Evolutionary conservation across 2,329 filamentous ascomycete genomes (phyloP).

Genomic region (Trichoderma cornu-damae): DNA sequence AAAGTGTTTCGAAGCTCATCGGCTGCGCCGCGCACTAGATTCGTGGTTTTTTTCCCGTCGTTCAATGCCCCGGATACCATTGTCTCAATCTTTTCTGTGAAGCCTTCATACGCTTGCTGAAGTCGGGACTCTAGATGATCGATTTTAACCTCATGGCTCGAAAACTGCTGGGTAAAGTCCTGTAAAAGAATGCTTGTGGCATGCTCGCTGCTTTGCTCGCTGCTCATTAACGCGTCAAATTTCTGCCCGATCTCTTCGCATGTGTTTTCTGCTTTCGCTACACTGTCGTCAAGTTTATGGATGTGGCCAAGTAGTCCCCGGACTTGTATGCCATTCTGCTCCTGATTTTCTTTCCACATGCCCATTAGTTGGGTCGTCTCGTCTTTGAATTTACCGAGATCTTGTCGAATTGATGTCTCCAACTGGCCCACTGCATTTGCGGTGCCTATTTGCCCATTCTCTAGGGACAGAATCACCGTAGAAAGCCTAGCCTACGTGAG

Average conservation of each 20-base stretch:
- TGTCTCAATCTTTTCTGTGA: constrained; percentile 21
- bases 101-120: constrained; percentile 20
- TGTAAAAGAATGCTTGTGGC: constrained; percentile 14
- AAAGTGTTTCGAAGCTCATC: constrained; percentile 23
- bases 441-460: neutral
- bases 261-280: constrained; percentile 15
- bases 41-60: constrained; percentile 19
- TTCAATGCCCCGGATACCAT: constrained; percentile 17
- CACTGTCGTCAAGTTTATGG: neutral
- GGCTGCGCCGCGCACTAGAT: constrained; percentile 21
- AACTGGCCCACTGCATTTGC: neutral
- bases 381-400: neutral
- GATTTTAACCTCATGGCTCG: constrained; percentile 23
- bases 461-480: neutral
- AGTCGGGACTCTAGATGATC: constrained; percentile 24
- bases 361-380: constrained; percentile 1
- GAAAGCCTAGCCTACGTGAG: constrained; percentile 5
- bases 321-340: neutral
- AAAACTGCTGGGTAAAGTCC: constrained; percentile 21
- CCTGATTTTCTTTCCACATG: neutral
- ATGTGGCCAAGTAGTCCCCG: neutral
- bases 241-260: constrained; percentile 21
- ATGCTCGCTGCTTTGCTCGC: constrained; percentile 13
- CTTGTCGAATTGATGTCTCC: neutral
- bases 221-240: constrained; percentile 17